Evolutionary conservation across 129 eudicot genomes (phyloP).

Genomic region (Escallonia herrerae): DNA sequence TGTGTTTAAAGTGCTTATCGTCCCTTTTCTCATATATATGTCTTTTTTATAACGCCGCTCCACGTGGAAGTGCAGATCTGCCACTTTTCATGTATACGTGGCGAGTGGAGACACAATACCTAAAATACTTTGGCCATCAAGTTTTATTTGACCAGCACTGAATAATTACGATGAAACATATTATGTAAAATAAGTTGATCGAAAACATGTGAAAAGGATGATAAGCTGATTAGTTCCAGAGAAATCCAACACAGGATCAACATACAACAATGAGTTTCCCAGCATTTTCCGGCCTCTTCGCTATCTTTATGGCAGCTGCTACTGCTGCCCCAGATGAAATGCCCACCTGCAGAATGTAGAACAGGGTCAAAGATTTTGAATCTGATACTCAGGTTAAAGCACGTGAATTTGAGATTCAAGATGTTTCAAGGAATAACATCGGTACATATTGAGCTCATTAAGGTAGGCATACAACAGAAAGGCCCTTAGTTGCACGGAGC

Average conservation of each 20-base stretch:
- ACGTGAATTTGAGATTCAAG: too few species aligned
- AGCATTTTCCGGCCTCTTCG: constrained; percentile 48
- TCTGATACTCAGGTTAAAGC: not conserved
- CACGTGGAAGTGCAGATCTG: not conserved
- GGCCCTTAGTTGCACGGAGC: too few species aligned
- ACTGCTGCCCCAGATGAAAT: constrained; percentile 76
- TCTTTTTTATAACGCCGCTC: too few species aligned
- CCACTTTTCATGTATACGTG: not conserved
- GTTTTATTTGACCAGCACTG: not conserved
- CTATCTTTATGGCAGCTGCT: constrained; percentile 57
- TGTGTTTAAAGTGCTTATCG: too few species aligned
- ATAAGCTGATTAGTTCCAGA: not conserved
- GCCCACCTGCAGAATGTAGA: constrained; percentile 36
- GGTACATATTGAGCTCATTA: too few species aligned
- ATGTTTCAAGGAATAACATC: too few species aligned
- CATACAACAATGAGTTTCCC: constrained; percentile 77
- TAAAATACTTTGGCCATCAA: not conserved
- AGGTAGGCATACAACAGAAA: too few species aligned
- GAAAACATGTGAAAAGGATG: not conserved
- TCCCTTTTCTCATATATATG: too few species aligned
- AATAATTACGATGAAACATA: not conserved
- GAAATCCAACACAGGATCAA: not conserved
- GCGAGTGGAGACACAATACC: not conserved
- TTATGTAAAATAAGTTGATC: not conserved
- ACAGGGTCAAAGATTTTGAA: not conserved